These are phyloP conservation scores for Daldinia eschscholtzii DNA, from an alignment of 2,329 filamentous ascomycete species.

Conservation along the genomic window DNA sequence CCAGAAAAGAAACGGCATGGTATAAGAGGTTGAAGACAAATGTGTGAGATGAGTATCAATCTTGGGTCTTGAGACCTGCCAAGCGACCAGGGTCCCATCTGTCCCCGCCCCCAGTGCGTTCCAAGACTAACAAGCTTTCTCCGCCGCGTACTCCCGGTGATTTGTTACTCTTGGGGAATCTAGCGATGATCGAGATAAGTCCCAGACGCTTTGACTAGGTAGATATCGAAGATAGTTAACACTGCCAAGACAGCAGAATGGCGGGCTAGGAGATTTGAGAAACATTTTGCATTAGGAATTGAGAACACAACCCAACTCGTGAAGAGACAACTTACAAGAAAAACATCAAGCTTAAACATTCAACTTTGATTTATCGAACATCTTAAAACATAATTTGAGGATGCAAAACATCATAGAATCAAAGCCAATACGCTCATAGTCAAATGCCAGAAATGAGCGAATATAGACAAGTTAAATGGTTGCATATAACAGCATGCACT, in stretches of 20 bases:
- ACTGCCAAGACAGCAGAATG: not conserved
- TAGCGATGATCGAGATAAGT: conserved; percentile 31
- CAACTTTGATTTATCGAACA: not conserved
- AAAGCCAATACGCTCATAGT: not conserved
- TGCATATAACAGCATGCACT: conserved; percentile 7
- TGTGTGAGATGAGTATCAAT: conserved; percentile 47
- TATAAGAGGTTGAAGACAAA: conserved; percentile 37
- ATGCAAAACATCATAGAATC: not conserved
- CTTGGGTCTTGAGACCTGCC: conserved; percentile 55
- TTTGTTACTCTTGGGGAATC: conserved; percentile 21
- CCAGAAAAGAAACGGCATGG: conserved; percentile 23
- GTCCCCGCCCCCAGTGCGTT: conserved; percentile 30
- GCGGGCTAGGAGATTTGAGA: not conserved
- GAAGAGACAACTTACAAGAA: not conserved
- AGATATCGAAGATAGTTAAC: conserved; percentile 11
- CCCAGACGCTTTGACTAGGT: conserved; percentile 22
- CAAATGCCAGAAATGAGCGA: not conserved
- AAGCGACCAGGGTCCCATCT: conserved; percentile 48
- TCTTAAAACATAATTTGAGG: not conserved
- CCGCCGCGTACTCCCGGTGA: conserved; percentile 16
- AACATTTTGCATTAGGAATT: not conserved
- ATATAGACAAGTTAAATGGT: conserved; percentile 3
- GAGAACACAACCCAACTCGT: not conserved
- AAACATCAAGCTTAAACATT: not conserved
- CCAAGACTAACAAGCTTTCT: conserved; percentile 32